Conservation (phyloP, 2,329 filamentous ascomycete species). For the Coniochaeta prunicola region DNA sequence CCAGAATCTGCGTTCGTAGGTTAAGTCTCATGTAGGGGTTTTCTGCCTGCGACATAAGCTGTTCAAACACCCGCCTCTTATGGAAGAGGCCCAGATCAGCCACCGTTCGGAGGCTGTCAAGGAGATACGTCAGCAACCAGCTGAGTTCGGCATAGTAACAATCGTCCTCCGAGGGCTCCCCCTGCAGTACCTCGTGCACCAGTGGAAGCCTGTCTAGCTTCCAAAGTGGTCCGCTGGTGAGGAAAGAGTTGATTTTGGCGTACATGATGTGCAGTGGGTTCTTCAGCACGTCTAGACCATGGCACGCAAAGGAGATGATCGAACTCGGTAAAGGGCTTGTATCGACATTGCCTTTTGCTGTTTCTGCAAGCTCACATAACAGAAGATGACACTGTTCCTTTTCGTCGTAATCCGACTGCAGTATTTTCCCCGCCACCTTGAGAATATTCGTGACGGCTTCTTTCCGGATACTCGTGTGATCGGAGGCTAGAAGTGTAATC, state of each 20-base stretch:
- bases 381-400: conserved; percentile 74
- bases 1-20: conserved; percentile 51
- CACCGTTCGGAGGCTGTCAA: conserved; percentile 56
- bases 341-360: conserved; percentile 49
- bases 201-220: conserved; percentile 64
- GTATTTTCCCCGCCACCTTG: conserved; percentile 55
- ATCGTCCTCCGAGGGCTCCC: conserved; percentile 65
- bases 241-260: conserved; percentile 76
- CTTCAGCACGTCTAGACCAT: conserved; percentile 61
- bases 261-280: conserved; percentile 80
- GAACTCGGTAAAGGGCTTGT: conserved; percentile 60
- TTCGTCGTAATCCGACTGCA: conserved; percentile 66
- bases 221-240: conserved; percentile 75
- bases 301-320: conserved; percentile 67
- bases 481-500: conserved; percentile 68
- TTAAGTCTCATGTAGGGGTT: conserved; percentile 56
- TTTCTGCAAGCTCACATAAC: conserved; percentile 73
- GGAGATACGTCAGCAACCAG: conserved; percentile 67
- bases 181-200: conserved; percentile 53
- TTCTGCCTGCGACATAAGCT: conserved; percentile 60
- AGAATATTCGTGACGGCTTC: conserved; percentile 67
- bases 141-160: conserved; percentile 63
- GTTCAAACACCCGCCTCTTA: conserved; percentile 63
- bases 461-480: conserved; percentile 66
- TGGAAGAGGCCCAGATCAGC: conserved; percentile 55